Base-by-base conservation (phyloP, 345 rosid genomes). In the Noccaea caerulescens region DNA sequence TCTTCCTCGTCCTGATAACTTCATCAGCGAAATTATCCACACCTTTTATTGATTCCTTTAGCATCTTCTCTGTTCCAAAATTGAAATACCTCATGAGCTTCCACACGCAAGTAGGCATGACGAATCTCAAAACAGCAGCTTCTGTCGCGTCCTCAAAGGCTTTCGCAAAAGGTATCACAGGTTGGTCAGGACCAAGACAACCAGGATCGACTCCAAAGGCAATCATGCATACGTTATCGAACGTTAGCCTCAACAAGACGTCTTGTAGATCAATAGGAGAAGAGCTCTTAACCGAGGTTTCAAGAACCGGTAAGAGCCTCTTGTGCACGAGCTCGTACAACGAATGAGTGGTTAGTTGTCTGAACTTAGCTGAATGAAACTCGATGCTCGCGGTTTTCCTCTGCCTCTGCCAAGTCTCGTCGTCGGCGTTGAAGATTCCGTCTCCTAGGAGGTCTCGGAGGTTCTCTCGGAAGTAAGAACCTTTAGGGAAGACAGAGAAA, bases 131-230 rank as follows among this genome's bases (percentile, higher is more conserved):
- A 37, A 84, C 69, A 0, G 93, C 82, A 1, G 91, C 92, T 81
- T 85, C 96, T 0, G 99, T 91, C 1, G 98, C 96, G 25, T 86
- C 96, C 77, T 94, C 99, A 34, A 94, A 91, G 36, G 98, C 96
- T 75, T 71, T 76, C 0, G 99, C 99, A 60, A 94, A 94, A 4
- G 95, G 93, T 50, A 89, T 86, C 3, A 87, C 81, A 0, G 97
- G 93, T 61, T 89, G 77, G 0, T 83, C 87, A 0, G 69, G 86
- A 20, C 82, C 58, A 0, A 94, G 76, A 74, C 96, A 91, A 0
- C 97, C 97, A 1, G 99, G 97, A 76, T 94, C 99, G 6, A 84
- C 93, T 20, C 99, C 99, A 42, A 94, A 88, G 11, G 97, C 97
- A 39, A 94, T 85, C 95, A 89, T 91, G 79, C 97, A 91, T 4